Base-by-base conservation (phyloP, 2,329 filamentous ascomycete species). In the Cordyceps javanica region DNA sequence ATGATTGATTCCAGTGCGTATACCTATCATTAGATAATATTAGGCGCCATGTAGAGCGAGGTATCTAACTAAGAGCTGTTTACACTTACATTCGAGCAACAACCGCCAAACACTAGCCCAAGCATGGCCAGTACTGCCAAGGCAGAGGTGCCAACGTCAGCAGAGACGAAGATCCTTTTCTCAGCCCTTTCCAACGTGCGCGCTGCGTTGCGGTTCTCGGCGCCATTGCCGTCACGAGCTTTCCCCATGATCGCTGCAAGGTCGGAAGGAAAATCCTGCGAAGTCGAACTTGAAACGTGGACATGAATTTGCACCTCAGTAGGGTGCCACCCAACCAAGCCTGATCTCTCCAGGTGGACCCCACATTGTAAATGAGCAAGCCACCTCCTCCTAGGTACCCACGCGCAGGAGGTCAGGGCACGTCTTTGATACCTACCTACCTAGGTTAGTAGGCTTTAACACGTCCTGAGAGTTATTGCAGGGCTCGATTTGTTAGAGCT, bases 1-100 rank as follows among this genome's bases (percentile, higher is more conserved):
- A 99, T 86, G 66, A 97, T 96, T 48, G 90, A 89, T 73, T 99
- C 94, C 58, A 99, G 80, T 41, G 93, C 91, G 74, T 96, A 97
- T n/a, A 97, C 91, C 87, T 96, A 70, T 65, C 68, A 64, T 69
- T 59, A 57, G 3, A 28, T 23, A n/a, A n/a, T 48, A 42, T 50
- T 58, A 51, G 46, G 26, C 13, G 32, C 9, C 3, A 14, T 36
- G 28, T 10, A 41, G 13, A 26, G n/a, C n/a, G n/a, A n/a, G 3
- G 8, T 26, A 13, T 30, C 5, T 25, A 19, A 16, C 28, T 3
- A 16, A 32, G n/a, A 2, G 58, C 48, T 44, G 30, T 41, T 46
- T 19, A 16, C 5, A 26, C 85, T 73, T 77, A 92, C 92, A 80
- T 96, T 96, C 36, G 90, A 91, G 75, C 92, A 96, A 70, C 91